A percentile compares a stretch with the other conserved stretches of the same genome.
These are phyloP conservation scores for Cenchrus americanus DNA, from an alignment of 176 grass and related monocot species.

Conservation along the genomic window DNA sequence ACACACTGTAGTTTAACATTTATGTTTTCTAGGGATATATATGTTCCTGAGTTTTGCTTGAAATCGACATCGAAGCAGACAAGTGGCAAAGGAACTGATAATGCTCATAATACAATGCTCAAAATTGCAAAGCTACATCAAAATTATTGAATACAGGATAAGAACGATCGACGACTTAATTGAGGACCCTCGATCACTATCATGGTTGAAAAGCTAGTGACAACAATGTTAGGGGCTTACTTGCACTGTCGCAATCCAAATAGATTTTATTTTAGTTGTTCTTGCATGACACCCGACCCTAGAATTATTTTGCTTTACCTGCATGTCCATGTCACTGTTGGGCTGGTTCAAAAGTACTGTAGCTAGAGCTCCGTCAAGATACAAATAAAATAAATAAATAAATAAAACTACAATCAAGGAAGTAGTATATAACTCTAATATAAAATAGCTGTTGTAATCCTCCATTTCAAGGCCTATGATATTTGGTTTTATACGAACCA, in stretches of 20 bases:
- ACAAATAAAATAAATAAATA: neutral
- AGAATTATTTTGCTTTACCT: neutral
- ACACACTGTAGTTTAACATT: neutral
- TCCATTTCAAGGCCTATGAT: no score
- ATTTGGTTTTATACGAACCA: neutral
- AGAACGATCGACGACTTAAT: neutral
- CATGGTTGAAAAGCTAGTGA: neutral
- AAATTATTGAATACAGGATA: neutral
- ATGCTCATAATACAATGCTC: neutral
- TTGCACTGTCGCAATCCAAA: neutral
- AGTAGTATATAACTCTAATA: neutral
- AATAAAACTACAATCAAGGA: neutral
- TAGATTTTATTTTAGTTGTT: neutral
- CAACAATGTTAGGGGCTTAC: neutral
- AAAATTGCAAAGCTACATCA: neutral
- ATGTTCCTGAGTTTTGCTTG: neutral
- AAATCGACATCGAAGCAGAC: neutral
- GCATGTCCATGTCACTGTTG: constrained; percentile 8
- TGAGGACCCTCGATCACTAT: neutral
- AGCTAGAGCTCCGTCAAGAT: neutral
- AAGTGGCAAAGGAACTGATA: neutral
- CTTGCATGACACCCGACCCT: neutral
- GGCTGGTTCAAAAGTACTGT: constrained; percentile 10
- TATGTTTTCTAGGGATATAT: neutral
- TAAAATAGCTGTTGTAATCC: neutral